Evolutionary conservation across 345 rosid species (phyloP).

Genomic region (Dimocarpus longan): DNA sequence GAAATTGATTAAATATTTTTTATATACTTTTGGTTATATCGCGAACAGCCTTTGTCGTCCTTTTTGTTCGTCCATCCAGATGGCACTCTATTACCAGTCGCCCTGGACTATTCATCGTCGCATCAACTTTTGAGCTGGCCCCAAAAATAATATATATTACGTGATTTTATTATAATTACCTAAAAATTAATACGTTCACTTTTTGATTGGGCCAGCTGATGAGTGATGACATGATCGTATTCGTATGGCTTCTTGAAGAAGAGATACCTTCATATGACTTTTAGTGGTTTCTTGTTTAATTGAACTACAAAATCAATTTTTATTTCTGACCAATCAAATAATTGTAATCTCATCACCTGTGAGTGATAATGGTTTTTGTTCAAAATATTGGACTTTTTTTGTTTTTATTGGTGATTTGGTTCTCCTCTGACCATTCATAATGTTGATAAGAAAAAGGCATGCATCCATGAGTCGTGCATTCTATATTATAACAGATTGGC

Average conservation of each 20-base stretch:
- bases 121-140: conserved; percentile 18
- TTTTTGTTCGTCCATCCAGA: conserved; percentile 6
- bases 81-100: neutral
- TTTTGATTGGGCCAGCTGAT: neutral
- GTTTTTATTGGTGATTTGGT: neutral
- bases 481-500: neutral
- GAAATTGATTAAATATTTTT: neutral
- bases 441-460: neutral
- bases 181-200: neutral
- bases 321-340: neutral
- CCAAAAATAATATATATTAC: neutral
- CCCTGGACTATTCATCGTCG: neutral
- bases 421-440: neutral
- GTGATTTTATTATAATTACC: neutral
- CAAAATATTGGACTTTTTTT: too few species aligned
- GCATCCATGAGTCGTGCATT: neutral
- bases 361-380: too few species aligned
- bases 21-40: neutral
- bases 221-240: neutral
- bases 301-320: neutral
- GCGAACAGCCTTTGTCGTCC: neutral
- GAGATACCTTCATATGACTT: neutral
- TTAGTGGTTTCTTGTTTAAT: neutral
- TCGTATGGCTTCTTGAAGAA: neutral
- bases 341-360: neutral